A percentile compares a stretch with the other conserved stretches of the same genome.
phyloP scores from a whole-genome alignment of 768 basidiomycete species.

The Tulasnella sp. region DNA sequence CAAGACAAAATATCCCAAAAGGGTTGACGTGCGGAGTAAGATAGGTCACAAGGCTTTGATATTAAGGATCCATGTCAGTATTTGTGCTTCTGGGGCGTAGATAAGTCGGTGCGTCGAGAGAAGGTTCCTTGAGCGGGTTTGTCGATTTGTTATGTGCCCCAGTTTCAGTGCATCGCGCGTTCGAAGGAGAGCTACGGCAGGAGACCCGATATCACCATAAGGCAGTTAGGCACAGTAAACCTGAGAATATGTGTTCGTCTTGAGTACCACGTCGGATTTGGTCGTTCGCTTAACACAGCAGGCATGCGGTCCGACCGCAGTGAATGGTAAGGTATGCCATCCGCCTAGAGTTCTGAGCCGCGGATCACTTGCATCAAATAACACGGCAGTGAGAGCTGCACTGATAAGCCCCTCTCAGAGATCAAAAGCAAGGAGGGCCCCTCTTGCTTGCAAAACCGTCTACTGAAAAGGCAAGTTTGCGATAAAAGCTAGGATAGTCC shows the following conservation, averaged over 20 bases:
- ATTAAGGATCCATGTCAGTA: background rate
- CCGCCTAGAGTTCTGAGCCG: background rate
- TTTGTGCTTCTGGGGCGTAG: background rate
- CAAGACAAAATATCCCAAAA: background rate
- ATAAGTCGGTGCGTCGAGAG: background rate
- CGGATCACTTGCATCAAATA: background rate
- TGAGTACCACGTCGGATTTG: background rate
- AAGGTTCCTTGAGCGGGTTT: background rate
- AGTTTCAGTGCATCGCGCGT: background rate
- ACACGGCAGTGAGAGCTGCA: too few relatives aligned
- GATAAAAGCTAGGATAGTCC: background rate
- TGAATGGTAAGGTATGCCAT: background rate
- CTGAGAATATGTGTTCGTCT: background rate
- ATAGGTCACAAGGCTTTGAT: too few relatives aligned
- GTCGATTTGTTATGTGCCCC: too few relatives aligned
- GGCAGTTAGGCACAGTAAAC: background rate
- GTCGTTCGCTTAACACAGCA: background rate
- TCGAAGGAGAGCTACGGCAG: background rate
- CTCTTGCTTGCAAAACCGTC: background rate
- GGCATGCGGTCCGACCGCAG: background rate
- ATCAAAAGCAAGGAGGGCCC: too few relatives aligned
- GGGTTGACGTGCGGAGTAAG: too few relatives aligned
- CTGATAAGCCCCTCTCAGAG: too few relatives aligned
- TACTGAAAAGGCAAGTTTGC: background rate
- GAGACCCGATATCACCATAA: background rate